Percentiles rank a stretch among this genome's conserved stretches.
Conservation (phyloP, 495 filamentous ascomycete species). For the Annulohypoxylon nitens region DNA sequence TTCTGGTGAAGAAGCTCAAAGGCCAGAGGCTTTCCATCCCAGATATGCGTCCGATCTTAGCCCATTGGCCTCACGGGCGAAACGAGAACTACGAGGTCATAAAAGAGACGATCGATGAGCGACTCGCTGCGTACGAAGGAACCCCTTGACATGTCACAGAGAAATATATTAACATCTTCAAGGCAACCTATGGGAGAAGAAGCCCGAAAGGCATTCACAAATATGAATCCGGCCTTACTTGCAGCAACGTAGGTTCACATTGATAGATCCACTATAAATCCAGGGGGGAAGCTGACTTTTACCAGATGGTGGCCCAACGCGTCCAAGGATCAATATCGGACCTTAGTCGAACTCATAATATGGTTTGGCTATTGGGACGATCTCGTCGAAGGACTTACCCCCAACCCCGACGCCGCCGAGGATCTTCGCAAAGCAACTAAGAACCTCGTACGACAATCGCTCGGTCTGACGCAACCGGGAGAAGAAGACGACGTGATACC, state of each 20-base stretch:
- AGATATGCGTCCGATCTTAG: slow-evolving; percentile 44
- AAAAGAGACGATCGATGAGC: slow-evolving; percentile 37
- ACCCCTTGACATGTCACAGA: not conserved
- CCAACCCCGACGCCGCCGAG: slow-evolving; percentile 35
- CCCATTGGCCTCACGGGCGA: slow-evolving; percentile 40
- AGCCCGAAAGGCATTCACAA: slow-evolving; percentile 29
- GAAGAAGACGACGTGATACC: slow-evolving; percentile 6
- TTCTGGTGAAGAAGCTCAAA: slow-evolving; percentile 38
- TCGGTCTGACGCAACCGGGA: slow-evolving; percentile 18
- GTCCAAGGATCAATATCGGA: slow-evolving; percentile 29
- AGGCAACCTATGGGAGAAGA: slow-evolving; percentile 34
- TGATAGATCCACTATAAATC: not conserved
- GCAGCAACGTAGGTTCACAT: slow-evolving; percentile 37
- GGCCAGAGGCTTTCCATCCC: slow-evolving; percentile 46
- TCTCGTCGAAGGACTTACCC: slow-evolving; percentile 36
- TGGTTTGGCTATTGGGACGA: slow-evolving; percentile 50
- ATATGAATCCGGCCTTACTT: slow-evolving; percentile 41
- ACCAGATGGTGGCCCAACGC: slow-evolving; percentile 47
- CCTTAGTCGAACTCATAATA: slow-evolving; percentile 42
- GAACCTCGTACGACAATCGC: slow-evolving; percentile 30
- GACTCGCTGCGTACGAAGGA: slow-evolving; percentile 34
- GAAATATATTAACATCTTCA: slow-evolving; percentile 5
- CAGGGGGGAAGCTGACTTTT: not conserved
- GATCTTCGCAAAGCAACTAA: slow-evolving; percentile 41
- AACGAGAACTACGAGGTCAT: slow-evolving; percentile 42